These are phyloP conservation scores for Orbilia ellipsospora DNA, from an alignment of 2,329 filamentous ascomycete genomes.

Conservation along the genomic window DNA sequence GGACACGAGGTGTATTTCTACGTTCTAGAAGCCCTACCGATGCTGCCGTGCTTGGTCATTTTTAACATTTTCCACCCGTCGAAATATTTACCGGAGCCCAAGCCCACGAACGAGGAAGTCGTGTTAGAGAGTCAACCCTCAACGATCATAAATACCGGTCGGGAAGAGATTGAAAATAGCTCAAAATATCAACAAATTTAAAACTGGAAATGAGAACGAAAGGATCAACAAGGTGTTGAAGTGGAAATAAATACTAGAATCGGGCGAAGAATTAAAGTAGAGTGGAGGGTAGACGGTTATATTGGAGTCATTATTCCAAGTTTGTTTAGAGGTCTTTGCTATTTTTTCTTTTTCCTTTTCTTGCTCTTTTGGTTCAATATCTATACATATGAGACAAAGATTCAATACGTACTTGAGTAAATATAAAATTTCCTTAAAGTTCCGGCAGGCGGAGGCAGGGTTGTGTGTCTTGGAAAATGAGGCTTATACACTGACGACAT, in stretches of 20 bases:
- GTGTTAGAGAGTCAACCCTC: slow-evolving; percentile 30
- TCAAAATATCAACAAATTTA: slow-evolving; percentile 25
- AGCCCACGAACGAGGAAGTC: slow-evolving; percentile 24
- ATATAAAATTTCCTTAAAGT: no score
- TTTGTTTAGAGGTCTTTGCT: no score
- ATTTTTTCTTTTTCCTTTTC: no score
- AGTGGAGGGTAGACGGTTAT: no score
- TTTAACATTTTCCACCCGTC: slow-evolving; percentile 68
- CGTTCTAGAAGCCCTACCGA: slow-evolving; percentile 67
- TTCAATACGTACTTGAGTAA: no score
- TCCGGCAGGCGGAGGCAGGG: no score
- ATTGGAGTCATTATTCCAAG: no score
- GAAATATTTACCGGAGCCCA: slow-evolving; percentile 61
- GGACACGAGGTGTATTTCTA: slow-evolving; percentile 69
- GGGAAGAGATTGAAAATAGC: not conserved
- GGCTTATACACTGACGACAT: no score
- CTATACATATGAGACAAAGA: no score
- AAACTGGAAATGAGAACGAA: not conserved
- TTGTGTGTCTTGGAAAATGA: no score
- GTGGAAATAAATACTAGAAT: not conserved
- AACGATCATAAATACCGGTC: not conserved
- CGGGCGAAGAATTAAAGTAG: no score
- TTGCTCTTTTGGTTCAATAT: no score
- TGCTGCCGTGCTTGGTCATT: slow-evolving; percentile 65
- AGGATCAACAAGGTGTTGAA: not conserved